Evolutionary conservation across 495 filamentous ascomycete species (phyloP), one percentile per base, ranked within the genome.

Genomic region (Penicillium mononematosum): DNA sequence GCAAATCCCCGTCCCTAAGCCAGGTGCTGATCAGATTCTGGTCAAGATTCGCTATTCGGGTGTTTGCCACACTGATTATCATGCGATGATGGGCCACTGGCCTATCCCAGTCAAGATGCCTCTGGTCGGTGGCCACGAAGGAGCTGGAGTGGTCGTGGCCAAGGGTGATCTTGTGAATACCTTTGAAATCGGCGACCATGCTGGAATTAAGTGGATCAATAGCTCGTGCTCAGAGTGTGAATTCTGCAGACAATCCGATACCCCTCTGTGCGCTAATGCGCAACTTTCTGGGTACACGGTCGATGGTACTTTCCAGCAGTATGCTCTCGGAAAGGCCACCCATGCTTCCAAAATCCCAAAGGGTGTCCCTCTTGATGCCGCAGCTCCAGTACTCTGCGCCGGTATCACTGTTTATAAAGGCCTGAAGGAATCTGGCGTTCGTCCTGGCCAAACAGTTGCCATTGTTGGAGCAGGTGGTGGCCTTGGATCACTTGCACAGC

Each of bases 401-500:
- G 91, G 91, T 68, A 84, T 96, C 66, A 96, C 91, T 27, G 91
- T 94, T 57, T 96, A 95, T 79, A 95, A 94, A 75, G 91, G 89
- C 16, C 71, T 96, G 32, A 95, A 94, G 75, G 90, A 95, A 71
- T 90, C 88, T 2, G 85, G 83, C 17, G 87, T 79, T 1, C 74
- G 82, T 2, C 83, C 91, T 0, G 91, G 91, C 32, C 83, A 95
- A 70, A 85, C 78, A 12, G 84, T 96, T n/a, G 91, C 88, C 50
- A 88, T 96, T 63, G 91, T 93, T 53, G 91, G 91, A 60, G 91
- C 91, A n/a, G 91, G 91, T 29, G 91, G 91, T 70, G 91, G 91
- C n/a, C 79, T 96, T 4, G 91, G 91, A 14, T 86, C 82, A 49
- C 79, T 96, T 56, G 91, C 91, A 19, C 75, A 86, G 65, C 91